Evolutionary conservation across 2,329 filamentous ascomycete genomes (phyloP).

Genomic region (Colletotrichum paranaense): DNA sequence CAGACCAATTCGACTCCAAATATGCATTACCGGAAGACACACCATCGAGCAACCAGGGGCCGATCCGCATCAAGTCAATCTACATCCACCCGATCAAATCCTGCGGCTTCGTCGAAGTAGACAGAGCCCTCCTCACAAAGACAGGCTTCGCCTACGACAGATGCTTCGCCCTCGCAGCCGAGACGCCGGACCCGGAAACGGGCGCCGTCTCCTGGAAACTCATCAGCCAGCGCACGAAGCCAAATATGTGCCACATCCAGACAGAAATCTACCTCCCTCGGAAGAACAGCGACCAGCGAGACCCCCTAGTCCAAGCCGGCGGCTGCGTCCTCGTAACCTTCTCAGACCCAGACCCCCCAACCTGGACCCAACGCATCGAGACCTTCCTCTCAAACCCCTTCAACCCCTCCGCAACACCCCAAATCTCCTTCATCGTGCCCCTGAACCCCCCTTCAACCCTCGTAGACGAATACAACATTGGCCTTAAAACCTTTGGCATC

Average conservation of each 20-base stretch:
- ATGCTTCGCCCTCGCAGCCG: slow-evolving; percentile 43
- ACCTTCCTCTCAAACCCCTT: background rate
- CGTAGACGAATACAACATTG: background rate
- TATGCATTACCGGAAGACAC: slow-evolving; percentile 31
- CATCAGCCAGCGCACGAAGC: slow-evolving; percentile 42
- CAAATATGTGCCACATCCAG: slow-evolving; percentile 33
- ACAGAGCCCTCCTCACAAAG: slow-evolving; percentile 39
- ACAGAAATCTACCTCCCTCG: slow-evolving; percentile 36
- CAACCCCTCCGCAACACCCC: background rate
- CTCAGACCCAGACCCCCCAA: background rate
- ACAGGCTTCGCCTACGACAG: slow-evolving; percentile 41
- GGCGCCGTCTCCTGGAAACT: slow-evolving; percentile 38
- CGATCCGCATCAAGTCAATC: slow-evolving; percentile 42
- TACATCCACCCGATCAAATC: slow-evolving; percentile 45
- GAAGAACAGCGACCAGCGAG: background rate
- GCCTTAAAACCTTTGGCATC: slow-evolving; percentile 31
- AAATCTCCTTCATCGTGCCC: background rate
- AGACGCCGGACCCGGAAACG: slow-evolving; percentile 39
- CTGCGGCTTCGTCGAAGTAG: slow-evolving; percentile 41
- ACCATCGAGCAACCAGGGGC: background rate
- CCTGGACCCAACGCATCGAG: background rate
- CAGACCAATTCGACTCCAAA: slow-evolving; percentile 38
- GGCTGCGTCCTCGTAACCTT: slow-evolving; percentile 14
- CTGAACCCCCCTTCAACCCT: background rate
- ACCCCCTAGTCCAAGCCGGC: slow-evolving; percentile 26